Conservation (phyloP, 192 early-diverging fungal species). For the Glomus cerebriforme region DNA sequence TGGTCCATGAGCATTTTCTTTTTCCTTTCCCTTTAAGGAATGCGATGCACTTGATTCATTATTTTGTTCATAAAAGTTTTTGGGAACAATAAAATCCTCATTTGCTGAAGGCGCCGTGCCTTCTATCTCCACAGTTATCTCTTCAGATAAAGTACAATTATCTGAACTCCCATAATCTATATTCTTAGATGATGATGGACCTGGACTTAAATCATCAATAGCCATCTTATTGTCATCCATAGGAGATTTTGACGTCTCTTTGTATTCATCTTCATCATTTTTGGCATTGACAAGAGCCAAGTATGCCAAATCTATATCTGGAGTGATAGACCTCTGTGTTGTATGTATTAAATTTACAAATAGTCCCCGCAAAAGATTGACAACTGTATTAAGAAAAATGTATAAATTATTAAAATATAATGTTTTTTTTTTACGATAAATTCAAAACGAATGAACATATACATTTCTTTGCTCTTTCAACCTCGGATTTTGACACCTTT, state of each 20-base stretch:
- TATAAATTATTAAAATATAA: not conserved
- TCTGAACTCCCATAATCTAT: not conserved
- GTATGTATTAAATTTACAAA: slow-evolving; percentile 54
- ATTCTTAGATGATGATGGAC: not conserved
- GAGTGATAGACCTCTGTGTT: slow-evolving; percentile 48
- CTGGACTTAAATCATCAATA: slow-evolving; percentile 10
- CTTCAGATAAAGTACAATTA: not conserved
- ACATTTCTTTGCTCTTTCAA: slow-evolving; percentile 56
- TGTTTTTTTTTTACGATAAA: not conserved
- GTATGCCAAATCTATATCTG: slow-evolving; percentile 57
- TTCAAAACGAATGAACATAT: not conserved
- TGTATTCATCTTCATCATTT: slow-evolving; percentile 24
- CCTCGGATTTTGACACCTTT: slow-evolving; percentile 42
- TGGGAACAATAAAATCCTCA: not conserved
- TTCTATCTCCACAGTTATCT: not conserved
- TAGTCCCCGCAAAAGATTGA: slow-evolving; percentile 51
- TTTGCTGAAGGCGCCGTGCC: not conserved
- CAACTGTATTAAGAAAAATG: slow-evolving; percentile 40
- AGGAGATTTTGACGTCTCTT: slow-evolving; percentile 7
- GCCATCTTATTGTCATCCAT: not conserved
- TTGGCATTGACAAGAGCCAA: slow-evolving; percentile 53
- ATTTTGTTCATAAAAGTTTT: not conserved
- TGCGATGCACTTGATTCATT: not conserved
- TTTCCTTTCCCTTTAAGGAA: slow-evolving; percentile 21
- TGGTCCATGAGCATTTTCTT: slow-evolving; percentile 4